A percentile compares a stretch with the other conserved stretches of the same genome.
Evolutionary conservation across 306 rosid species (phyloP).

Genomic region (Prunus campanulata): DNA sequence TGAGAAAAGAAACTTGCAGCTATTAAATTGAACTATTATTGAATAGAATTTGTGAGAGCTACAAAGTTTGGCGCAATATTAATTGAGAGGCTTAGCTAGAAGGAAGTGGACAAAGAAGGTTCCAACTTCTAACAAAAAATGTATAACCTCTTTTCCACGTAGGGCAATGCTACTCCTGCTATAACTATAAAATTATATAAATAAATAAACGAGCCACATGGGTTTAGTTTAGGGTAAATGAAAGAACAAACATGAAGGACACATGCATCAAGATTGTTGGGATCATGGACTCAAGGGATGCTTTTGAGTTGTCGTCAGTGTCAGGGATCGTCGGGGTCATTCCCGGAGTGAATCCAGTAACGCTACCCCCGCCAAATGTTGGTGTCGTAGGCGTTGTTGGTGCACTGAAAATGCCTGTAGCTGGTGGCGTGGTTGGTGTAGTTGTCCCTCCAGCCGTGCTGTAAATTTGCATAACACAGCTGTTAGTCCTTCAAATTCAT

Average conservation of each 20-base stretch:
- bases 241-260: slow-evolving; percentile 26
- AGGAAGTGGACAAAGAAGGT: slow-evolving; percentile 32
- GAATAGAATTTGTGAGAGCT: background rate
- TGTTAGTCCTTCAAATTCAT: slow-evolving; percentile 11
- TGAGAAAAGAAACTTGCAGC: background rate
- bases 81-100: slow-evolving; percentile 11
- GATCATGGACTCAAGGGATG: background rate
- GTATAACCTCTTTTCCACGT: slow-evolving; percentile 34
- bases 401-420: slow-evolving; percentile 34
- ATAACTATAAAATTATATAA: background rate
- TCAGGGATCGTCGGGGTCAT: slow-evolving; percentile 28
- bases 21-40: background rate
- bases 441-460: slow-evolving; percentile 86
- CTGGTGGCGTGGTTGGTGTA: slow-evolving; percentile 31
- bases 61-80: too few species aligned
- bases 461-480: slow-evolving; percentile 14
- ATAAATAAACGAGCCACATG: slow-evolving; percentile 11
- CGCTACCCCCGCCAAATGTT: background rate
- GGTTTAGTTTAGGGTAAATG: slow-evolving; percentile 20
- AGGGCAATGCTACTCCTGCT: slow-evolving; percentile 8
- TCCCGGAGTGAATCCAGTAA: slow-evolving; percentile 24
- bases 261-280: slow-evolving; percentile 17
- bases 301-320: slow-evolving; percentile 33
- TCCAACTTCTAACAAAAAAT: slow-evolving; percentile 68
- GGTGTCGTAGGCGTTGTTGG: slow-evolving; percentile 41